phyloP scores from a whole-genome alignment of 192 early-diverging fungal species.

The Entomortierella chlamydospora region DNA sequence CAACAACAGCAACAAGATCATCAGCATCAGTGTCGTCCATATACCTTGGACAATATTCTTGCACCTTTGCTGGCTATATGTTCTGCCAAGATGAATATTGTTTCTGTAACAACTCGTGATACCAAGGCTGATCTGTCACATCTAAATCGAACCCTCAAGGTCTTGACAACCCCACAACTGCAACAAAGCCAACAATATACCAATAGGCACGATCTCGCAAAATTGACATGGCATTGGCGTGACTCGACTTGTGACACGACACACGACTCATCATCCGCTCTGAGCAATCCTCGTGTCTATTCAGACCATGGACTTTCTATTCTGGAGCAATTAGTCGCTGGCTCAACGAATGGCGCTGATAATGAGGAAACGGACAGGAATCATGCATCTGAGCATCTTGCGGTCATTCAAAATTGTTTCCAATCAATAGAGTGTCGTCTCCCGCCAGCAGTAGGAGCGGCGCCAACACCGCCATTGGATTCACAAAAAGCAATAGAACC shows the following conservation, averaged over 20 bases:
- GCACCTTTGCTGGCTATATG: conserved; percentile 4
- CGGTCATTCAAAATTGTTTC: not conserved
- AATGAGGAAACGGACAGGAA: not conserved
- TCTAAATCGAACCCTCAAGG: not conserved
- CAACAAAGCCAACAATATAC: not conserved
- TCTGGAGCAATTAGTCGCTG: not conserved
- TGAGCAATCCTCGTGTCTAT: not conserved
- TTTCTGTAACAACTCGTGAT: not conserved
- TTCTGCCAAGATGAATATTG: conserved; percentile 6
- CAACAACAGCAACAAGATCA: too few species aligned
- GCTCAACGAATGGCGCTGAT: too few species aligned
- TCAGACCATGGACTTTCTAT: not conserved
- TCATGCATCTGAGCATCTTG: not conserved
- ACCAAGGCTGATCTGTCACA: conserved; percentile 9
- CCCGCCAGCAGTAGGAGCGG: not conserved
- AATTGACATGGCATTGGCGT: not conserved
- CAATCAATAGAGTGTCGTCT: not conserved
- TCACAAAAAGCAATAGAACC: too few species aligned
- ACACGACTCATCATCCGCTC: too few species aligned
- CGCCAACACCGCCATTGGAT: too few species aligned
- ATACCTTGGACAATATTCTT: conserved; percentile 6
- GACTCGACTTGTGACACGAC: not conserved
- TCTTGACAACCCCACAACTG: not conserved
- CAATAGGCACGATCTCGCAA: not conserved
- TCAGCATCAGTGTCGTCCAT: not conserved